Conservation (phyloP, 225 moss, liverwort and hornwort genomes). For the Thuidium tamariscinum region DNA sequence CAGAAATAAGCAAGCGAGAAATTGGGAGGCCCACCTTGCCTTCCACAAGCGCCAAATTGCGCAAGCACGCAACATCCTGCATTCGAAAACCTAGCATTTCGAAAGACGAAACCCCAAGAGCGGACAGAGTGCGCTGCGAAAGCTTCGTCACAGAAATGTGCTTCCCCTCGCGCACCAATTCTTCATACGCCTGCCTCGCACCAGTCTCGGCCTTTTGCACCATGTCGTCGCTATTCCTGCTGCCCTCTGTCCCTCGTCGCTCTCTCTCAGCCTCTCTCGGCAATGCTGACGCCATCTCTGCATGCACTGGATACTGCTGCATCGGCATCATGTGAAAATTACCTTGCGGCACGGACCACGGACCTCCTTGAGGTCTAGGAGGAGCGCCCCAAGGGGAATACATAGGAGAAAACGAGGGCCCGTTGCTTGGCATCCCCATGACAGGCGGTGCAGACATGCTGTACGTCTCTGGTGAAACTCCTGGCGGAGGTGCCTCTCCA, state of each 20-base stretch:
- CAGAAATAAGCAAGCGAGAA: neutral
- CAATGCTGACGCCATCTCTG: neutral
- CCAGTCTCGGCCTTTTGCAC: slow-evolving; percentile 31
- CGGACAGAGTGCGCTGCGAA: slow-evolving; percentile 42
- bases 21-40: slow-evolving; percentile 54
- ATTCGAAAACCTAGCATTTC: slow-evolving; percentile 61
- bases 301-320: slow-evolving; percentile 5
- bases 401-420: neutral
- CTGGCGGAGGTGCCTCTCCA: slow-evolving; percentile 23
- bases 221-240: slow-evolving; percentile 12
- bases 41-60: slow-evolving; percentile 67
- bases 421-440: slow-evolving; percentile 13
- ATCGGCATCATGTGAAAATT: slow-evolving; percentile 3
- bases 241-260: slow-evolving; percentile 7
- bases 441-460: slow-evolving; percentile 3
- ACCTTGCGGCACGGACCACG: slow-evolving; percentile 11
- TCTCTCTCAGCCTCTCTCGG: slow-evolving; percentile 4
- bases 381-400: slow-evolving; percentile 4
- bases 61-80: slow-evolving; percentile 69
- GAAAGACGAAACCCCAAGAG: slow-evolving; percentile 64
- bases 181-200: slow-evolving; percentile 44
- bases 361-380: neutral
- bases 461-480: neutral
- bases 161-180: slow-evolving; percentile 33
- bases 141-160: slow-evolving; percentile 61